phyloP scores from a whole-genome alignment of 116 monocot genomes.

The Cymodocea nodosa region DNA sequence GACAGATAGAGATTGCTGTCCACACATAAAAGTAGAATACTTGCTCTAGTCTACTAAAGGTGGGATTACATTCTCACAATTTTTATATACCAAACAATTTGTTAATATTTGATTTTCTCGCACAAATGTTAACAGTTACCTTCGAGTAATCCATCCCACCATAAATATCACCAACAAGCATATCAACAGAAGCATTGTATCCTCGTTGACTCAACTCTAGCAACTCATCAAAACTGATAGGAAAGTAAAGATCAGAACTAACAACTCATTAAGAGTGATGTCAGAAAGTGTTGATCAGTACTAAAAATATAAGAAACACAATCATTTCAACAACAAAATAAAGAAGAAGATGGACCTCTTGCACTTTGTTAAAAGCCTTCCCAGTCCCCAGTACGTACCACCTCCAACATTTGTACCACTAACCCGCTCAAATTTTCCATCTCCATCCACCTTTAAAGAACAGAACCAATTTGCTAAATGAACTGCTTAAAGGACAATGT shows the following conservation, averaged over 20 bases:
- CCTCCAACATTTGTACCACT: slow-evolving; percentile 99
- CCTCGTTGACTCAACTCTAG: slow-evolving; percentile 92
- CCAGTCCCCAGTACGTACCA: slow-evolving; percentile 98
- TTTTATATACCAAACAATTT: too few relatives aligned
- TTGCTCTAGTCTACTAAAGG: too few relatives aligned
- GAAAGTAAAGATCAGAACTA: slow-evolving; percentile 9
- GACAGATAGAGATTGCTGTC: too few relatives aligned
- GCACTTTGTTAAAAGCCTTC: slow-evolving; percentile 89
- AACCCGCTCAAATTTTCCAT: slow-evolving; percentile 88
- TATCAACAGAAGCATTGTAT: slow-evolving; percentile 83
- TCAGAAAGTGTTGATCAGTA: slow-evolving; percentile 7
- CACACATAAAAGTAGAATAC: too few relatives aligned
- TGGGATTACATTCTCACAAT: too few relatives aligned
- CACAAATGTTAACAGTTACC: slow-evolving; percentile 25
- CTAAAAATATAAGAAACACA: background rate
- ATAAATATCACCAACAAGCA: slow-evolving; percentile 99
- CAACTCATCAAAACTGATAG: slow-evolving; percentile 86
- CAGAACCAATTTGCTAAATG: slow-evolving; percentile 2
- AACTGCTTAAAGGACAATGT: slow-evolving; percentile 2
- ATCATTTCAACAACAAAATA: background rate
- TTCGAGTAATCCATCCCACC: slow-evolving; percentile 95
- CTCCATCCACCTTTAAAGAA: slow-evolving; percentile 71
- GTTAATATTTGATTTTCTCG: too few relatives aligned
- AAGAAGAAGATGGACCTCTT: slow-evolving; percentile 43
- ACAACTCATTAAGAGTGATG: slow-evolving; percentile 72